Evolutionary conservation across 1,284 basidiomycete species (phyloP).

Genomic region (Trametes versicolor): DNA sequence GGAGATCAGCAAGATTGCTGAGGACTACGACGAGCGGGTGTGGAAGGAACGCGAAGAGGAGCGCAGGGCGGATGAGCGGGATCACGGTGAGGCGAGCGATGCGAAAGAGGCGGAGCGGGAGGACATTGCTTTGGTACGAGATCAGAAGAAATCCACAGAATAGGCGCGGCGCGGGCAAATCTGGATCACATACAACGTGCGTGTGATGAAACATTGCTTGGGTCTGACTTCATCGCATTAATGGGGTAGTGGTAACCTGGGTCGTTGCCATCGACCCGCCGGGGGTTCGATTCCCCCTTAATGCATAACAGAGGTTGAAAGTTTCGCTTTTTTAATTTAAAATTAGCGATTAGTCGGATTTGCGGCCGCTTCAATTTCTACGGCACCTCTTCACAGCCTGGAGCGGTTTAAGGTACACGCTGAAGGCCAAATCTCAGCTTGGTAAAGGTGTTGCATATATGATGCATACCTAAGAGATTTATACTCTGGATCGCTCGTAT

Average conservation of each 20-base stretch:
- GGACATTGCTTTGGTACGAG: slow-evolving; percentile 13
- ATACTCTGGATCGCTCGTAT: too few species aligned
- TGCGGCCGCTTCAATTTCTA: too few species aligned
- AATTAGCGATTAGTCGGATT: background rate
- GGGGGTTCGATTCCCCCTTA: slow-evolving; percentile 84
- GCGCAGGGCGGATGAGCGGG: slow-evolving; percentile 28
- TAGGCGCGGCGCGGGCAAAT: background rate
- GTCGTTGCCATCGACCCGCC: slow-evolving; percentile 63
- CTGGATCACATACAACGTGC: background rate
- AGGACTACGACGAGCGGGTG: slow-evolving; percentile 61
- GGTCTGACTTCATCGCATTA: slow-evolving; percentile 20
- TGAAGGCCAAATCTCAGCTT: too few species aligned
- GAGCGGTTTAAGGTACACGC: too few species aligned
- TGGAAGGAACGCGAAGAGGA: slow-evolving; percentile 48
- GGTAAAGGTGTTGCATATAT: too few species aligned
- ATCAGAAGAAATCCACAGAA: slow-evolving; percentile 1
- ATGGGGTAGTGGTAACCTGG: slow-evolving; percentile 40
- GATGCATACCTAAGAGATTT: too few species aligned
- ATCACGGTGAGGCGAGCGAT: slow-evolving; percentile 17
- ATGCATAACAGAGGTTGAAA: slow-evolving; percentile 51
- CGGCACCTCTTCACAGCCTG: too few species aligned
- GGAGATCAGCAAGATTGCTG: slow-evolving; percentile 67
- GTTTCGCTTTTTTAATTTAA: background rate
- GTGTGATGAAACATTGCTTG: background rate
- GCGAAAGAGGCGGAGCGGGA: slow-evolving; percentile 19